These are phyloP conservation scores for Papiliotrema nemorosa DNA, from an alignment of 1,284 basidiomycete species.

Conservation along the genomic window DNA sequence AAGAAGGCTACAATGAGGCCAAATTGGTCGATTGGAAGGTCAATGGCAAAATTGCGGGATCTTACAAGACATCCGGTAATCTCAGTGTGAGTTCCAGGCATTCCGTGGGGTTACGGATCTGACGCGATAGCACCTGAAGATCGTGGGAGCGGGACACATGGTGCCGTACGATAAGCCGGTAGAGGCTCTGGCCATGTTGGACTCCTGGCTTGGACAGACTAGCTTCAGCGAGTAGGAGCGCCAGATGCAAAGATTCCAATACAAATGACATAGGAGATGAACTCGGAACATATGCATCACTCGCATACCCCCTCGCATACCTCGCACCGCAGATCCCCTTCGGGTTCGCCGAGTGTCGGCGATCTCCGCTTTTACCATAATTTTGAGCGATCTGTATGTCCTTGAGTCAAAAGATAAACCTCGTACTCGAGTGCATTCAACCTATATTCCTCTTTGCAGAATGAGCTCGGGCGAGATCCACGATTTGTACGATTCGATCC, in stretches of 20 bases:
- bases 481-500: constrained; percentile 92
- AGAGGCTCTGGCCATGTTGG: constrained; percentile 46
- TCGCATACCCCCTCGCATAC: too few species aligned
- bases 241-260: too few species aligned
- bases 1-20: constrained; percentile 53
- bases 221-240: background rate
- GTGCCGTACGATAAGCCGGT: constrained; percentile 51
- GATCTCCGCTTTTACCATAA: background rate
- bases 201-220: constrained; percentile 40
- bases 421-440: too few species aligned
- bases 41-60: constrained; percentile 53
- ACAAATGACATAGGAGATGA: too few species aligned
- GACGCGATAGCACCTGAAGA: constrained; percentile 29
- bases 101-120: constrained; percentile 22
- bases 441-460: constrained; percentile 1
- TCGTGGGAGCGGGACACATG: constrained; percentile 47
- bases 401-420: background rate
- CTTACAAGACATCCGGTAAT: constrained; percentile 57
- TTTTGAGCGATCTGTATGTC: background rate
- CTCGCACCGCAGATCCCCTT: too few species aligned
- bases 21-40: constrained; percentile 52
- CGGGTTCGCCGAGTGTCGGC: too few species aligned
- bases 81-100: constrained; percentile 63
- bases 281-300: too few species aligned
- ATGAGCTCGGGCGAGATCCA: constrained; percentile 62